A percentile compares a stretch with the other conserved stretches of the same genome.
phyloP scores from a whole-genome alignment of 495 filamentous ascomycete species.

The Pyronema domesticum region DNA sequence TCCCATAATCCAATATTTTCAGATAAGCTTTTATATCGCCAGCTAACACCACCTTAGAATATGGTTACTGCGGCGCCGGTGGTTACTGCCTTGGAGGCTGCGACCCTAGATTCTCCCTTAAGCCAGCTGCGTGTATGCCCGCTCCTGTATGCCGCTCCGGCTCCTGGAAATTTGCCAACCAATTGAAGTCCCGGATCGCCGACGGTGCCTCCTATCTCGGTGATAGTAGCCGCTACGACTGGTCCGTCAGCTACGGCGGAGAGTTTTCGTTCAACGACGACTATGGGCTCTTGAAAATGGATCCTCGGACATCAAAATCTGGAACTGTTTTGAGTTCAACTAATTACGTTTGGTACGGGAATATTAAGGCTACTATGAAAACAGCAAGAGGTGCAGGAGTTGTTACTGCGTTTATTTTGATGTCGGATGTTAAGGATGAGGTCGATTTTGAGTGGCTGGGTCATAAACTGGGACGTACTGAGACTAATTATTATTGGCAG shows the following conservation, averaged over 20 bases:
- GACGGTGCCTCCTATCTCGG: slow-evolving; percentile 70
- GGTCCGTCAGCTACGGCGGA: slow-evolving; percentile 70
- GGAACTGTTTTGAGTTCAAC: slow-evolving; percentile 82
- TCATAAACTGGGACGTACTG: slow-evolving; percentile 51
- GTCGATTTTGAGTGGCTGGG: slow-evolving; percentile 95
- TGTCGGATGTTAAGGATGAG: slow-evolving; percentile 91
- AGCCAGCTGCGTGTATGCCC: slow-evolving; percentile 71
- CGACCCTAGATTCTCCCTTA: slow-evolving; percentile 65
- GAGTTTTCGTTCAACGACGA: slow-evolving; percentile 37
- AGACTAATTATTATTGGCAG: slow-evolving; percentile 96
- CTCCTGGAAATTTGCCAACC: slow-evolving; percentile 49
- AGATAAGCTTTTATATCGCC: too few species aligned
- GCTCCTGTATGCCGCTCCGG: slow-evolving; percentile 60
- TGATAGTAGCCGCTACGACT: slow-evolving; percentile 57
- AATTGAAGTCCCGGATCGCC: slow-evolving; percentile 40
- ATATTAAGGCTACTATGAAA: slow-evolving; percentile 69
- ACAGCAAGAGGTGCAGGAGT: slow-evolving; percentile 72
- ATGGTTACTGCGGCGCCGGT: slow-evolving; percentile 75
- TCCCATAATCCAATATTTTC: too few species aligned
- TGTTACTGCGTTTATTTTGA: slow-evolving; percentile 85
- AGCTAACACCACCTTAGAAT: slow-evolving; percentile 38
- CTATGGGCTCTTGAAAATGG: slow-evolving; percentile 67
- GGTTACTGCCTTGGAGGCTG: slow-evolving; percentile 94
- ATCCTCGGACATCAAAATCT: slow-evolving; percentile 39
- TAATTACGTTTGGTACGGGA: slow-evolving; percentile 94